phyloP scores from a whole-genome alignment of 164 flowering plant species.

The Vitis riparia region DNA sequence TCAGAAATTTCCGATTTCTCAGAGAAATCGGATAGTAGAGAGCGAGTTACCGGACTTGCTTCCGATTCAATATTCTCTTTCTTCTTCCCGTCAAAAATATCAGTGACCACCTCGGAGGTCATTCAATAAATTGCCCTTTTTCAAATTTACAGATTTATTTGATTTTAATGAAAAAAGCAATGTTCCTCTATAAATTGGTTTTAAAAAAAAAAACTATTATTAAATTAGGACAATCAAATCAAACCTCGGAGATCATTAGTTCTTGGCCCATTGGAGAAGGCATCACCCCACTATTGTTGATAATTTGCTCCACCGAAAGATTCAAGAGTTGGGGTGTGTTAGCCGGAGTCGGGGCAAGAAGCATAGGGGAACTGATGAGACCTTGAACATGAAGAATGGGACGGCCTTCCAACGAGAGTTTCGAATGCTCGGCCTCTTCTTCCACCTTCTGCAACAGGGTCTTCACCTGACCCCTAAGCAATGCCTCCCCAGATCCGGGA shows the following conservation, averaged over 20 bases:
- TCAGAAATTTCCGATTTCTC: conserved; percentile 59
- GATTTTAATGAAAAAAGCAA: background rate
- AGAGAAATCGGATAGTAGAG: conserved; percentile 63
- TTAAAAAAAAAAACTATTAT: background rate
- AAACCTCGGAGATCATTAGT: conserved; percentile 42
- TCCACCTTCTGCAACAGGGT: conserved; percentile 81
- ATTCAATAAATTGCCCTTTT: background rate
- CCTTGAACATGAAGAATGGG: conserved; percentile 27
- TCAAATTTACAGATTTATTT: no score
- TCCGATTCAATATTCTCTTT: conserved; percentile 31
- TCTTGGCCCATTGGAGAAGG: conserved; percentile 28
- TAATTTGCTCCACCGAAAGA: conserved; percentile 17
- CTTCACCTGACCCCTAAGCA: conserved; percentile 83
- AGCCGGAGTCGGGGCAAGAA: conserved; percentile 67
- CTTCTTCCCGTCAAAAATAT: conserved; percentile 18
- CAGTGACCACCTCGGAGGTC: conserved; percentile 17
- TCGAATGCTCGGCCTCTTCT: conserved; percentile 66
- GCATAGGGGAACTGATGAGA: conserved; percentile 39
- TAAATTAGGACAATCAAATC: background rate
- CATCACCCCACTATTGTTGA: background rate
- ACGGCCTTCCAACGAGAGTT: conserved; percentile 31
- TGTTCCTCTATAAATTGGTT: no score
- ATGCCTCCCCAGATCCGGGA: conserved; percentile 87
- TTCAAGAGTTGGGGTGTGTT: conserved; percentile 59
- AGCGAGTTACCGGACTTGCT: conserved; percentile 42